Conservation (phyloP, 1,284 basidiomycete genomes). For the Lentinula novae-zelandiae region DNA sequence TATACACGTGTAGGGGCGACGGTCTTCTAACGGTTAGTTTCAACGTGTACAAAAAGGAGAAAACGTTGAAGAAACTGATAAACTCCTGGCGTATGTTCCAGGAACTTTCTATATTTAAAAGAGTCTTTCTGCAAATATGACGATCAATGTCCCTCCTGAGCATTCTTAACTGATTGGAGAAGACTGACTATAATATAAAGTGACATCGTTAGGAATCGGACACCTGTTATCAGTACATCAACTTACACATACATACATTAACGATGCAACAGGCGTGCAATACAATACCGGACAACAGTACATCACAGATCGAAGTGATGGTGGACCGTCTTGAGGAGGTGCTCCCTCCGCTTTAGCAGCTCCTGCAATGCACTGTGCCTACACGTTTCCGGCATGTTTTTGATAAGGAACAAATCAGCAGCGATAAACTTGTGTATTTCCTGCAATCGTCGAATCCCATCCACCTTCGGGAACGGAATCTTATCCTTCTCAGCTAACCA, state of each 20-base stretch:
- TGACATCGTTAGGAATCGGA: background rate
- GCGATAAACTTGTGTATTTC: conserved; percentile 5
- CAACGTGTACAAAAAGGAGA: conserved; percentile 3
- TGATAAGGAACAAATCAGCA: conserved; percentile 1
- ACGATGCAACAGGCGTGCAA: background rate
- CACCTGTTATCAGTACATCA: background rate
- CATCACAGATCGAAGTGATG: conserved; percentile 14
- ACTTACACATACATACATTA: background rate
- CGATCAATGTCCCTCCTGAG: background rate
- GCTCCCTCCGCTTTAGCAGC: conserved; percentile 2
- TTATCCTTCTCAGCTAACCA: background rate
- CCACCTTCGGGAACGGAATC: conserved; percentile 6
- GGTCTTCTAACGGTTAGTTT: background rate
- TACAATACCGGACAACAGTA: background rate
- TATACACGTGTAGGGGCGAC: conserved; percentile 12
- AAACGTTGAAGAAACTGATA: background rate
- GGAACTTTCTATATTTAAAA: background rate
- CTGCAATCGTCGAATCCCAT: conserved; percentile 7
- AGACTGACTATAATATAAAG: background rate
- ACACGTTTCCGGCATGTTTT: conserved; percentile 5
- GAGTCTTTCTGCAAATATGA: background rate
- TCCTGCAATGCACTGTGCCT: conserved; percentile 7
- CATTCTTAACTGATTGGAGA: background rate
- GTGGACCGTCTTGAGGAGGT: conserved; percentile 9
- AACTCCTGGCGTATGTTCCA: background rate